These are phyloP conservation scores for Nicotiana obtusifolia DNA, from an alignment of 257 asterid species.

Conservation along the genomic window DNA sequence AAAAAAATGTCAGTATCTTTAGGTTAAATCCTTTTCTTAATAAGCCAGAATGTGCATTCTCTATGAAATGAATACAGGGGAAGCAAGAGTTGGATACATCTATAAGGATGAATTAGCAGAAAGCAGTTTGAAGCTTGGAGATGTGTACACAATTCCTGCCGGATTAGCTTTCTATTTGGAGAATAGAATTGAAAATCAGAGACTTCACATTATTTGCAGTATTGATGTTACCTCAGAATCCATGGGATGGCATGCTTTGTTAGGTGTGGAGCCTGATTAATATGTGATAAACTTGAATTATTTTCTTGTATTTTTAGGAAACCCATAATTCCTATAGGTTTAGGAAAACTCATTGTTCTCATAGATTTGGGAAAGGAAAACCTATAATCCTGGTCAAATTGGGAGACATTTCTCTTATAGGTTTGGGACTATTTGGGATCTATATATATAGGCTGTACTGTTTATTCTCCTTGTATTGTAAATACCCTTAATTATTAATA, in stretches of 20 bases:
- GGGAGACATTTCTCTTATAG: no score
- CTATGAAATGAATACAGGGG: neutral
- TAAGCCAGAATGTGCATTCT: neutral
- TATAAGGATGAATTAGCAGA: neutral
- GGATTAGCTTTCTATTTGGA: neutral
- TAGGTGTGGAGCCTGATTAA: no score
- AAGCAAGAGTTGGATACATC: neutral
- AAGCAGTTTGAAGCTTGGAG: neutral
- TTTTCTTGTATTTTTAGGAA: no score
- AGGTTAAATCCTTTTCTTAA: neutral
- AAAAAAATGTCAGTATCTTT: neutral
- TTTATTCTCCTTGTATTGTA: no score
- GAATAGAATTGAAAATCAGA: neutral
- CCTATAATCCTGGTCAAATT: no score
- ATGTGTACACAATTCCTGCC: slow-evolving; percentile 1
- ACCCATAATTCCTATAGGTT: no score
- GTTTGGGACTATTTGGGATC: no score
- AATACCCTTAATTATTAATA: no score
- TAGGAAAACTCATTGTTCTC: no score
- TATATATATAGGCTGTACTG: no score
- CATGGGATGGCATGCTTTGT: neutral
- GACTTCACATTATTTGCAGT: neutral
- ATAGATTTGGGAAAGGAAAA: no score
- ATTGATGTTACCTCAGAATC: neutral
- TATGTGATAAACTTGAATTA: no score